A percentile compares a stretch with the other conserved stretches of the same genome.
phyloP scores from a whole-genome alignment of 768 basidiomycete genomes.

The Chalciporus pseudorubinellus region DNA sequence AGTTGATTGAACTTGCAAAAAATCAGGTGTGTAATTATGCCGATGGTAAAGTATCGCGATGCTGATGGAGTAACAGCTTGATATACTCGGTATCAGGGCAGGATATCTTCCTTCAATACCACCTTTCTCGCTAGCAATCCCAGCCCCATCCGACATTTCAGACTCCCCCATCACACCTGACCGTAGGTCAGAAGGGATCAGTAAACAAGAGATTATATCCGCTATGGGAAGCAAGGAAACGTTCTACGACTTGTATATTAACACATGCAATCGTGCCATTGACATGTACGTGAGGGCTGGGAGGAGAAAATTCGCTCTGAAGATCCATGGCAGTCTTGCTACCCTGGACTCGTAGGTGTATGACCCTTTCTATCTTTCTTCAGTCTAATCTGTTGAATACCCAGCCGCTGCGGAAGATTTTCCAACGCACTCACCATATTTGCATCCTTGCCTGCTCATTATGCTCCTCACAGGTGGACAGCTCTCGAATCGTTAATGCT shows the following conservation, averaged over 20 bases:
- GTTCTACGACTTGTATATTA: slow-evolving; percentile 79
- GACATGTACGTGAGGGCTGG: slow-evolving; percentile 82
- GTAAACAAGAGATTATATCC: slow-evolving; percentile 56
- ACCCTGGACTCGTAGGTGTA: slow-evolving; percentile 82
- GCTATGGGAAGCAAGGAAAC: slow-evolving; percentile 52
- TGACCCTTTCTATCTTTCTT: slow-evolving; percentile 2
- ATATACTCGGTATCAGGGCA: slow-evolving; percentile 72
- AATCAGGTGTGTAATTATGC: slow-evolving; percentile 60
- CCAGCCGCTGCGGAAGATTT: slow-evolving; percentile 66
- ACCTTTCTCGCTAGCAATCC: slow-evolving; percentile 65
- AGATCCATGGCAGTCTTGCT: slow-evolving; percentile 82
- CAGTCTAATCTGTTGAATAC: slow-evolving; percentile 8
- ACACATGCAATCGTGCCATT: slow-evolving; percentile 76
- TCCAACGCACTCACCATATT: slow-evolving; percentile 66
- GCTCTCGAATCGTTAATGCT: slow-evolving; percentile 80
- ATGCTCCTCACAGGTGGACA: slow-evolving; percentile 78
- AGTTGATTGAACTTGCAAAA: slow-evolving; percentile 84
- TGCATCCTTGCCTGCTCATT: slow-evolving; percentile 81
- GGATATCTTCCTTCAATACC: slow-evolving; percentile 69
- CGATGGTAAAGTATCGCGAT: background rate
- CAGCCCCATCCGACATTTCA: slow-evolving; percentile 9
- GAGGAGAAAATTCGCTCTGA: slow-evolving; percentile 80
- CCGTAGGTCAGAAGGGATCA: slow-evolving; percentile 41
- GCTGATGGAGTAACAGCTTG: slow-evolving; percentile 53
- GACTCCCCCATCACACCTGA: slow-evolving; percentile 19